phyloP scores from a whole-genome alignment of 2,329 filamentous ascomycete species.

The Iodosphaeria phyllophila region DNA sequence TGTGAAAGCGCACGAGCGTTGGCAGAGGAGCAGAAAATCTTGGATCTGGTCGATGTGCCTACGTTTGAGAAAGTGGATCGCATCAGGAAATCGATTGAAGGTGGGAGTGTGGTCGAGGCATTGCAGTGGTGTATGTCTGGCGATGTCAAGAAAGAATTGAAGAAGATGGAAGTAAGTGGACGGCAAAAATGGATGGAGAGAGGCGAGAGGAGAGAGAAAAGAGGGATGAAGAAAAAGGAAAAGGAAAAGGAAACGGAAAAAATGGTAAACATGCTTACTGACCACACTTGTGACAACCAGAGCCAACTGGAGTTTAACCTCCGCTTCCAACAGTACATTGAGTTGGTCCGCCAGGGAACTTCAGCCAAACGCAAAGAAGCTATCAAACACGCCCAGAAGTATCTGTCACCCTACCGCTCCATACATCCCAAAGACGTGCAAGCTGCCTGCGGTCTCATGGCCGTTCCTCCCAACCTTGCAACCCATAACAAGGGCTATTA shows the following conservation, averaged over 20 bases:
- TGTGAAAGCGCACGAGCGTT: slow-evolving; percentile 57
- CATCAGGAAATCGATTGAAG: slow-evolving; percentile 55
- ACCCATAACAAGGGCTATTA: slow-evolving; percentile 16
- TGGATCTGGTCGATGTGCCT: slow-evolving; percentile 70
- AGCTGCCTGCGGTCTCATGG: slow-evolving; percentile 64
- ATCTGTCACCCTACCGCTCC: slow-evolving; percentile 52
- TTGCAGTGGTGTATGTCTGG: slow-evolving; percentile 59
- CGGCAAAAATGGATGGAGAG: no score
- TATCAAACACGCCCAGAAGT: slow-evolving; percentile 64
- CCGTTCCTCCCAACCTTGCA: slow-evolving; percentile 42
- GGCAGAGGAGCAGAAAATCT: slow-evolving; percentile 56
- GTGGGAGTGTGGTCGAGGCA: slow-evolving; percentile 57
- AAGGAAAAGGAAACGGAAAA: slow-evolving; percentile 81
- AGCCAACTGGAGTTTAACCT: slow-evolving; percentile 76
- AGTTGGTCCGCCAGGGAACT: slow-evolving; percentile 45
- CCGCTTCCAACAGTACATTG: slow-evolving; percentile 85
- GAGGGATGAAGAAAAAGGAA: no score
- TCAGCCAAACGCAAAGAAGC: slow-evolving; percentile 52
- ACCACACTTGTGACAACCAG: slow-evolving; percentile 3
- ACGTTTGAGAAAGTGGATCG: slow-evolving; percentile 70
- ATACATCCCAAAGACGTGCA: slow-evolving; percentile 50
- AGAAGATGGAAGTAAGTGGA: slow-evolving; percentile 68
- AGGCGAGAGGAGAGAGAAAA: no score
- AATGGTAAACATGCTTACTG: slow-evolving; percentile 46
- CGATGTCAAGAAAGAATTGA: slow-evolving; percentile 82